Base-by-base conservation (phyloP, 257 asterid species). In the Fraxinus americana region DNA sequence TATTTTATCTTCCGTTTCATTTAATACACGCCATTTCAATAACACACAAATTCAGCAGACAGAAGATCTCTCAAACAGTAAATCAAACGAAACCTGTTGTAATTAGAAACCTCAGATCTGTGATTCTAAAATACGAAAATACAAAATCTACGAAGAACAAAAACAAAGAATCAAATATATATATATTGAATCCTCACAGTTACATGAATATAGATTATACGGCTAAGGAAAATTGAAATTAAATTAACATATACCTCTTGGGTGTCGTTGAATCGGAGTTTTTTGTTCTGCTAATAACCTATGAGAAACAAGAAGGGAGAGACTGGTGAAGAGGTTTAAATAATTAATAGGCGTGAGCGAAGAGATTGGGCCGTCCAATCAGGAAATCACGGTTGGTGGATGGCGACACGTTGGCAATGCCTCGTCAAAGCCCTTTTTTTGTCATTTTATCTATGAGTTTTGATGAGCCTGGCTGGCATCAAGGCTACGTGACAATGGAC, bases 371-470 rank as follows among this genome's bases (percentile, higher is more conserved):
- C 29, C n/a, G 41, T 70, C 83, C 86, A 67, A 77, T 79, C 52
- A 61, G 11, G n/a, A 59, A 10, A 1, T 3, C 63, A 71, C 83
- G 68, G 75, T 54, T 70, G 75, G 77, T 72, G 76, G n/a, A 25
- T 59, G 54, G 74, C 71, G 80, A 75, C 85, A 79, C 77, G 85
- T 79, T 83, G 87, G 86, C 81, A 6, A 5, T 76, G 85, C 83
- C 87, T 54, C 45, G 86, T 83, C 86, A 83, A 83, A 73, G 74
- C 74, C 79, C 81, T 41, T 76, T 83, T 27, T 65, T 65, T 13
- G 83, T 36, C 41, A 0, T 36, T 36, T 36, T 36, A 8, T 7
- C 41, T 6, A 36, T 36, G 41, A 36, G 7, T 35, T 35, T 35
- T 3, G 35, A 3, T 32, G 35, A 32, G 35, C 35, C 0, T 32